Evolutionary conservation across 345 rosid genomes (phyloP).

Genomic region (Populus deltoides): DNA sequence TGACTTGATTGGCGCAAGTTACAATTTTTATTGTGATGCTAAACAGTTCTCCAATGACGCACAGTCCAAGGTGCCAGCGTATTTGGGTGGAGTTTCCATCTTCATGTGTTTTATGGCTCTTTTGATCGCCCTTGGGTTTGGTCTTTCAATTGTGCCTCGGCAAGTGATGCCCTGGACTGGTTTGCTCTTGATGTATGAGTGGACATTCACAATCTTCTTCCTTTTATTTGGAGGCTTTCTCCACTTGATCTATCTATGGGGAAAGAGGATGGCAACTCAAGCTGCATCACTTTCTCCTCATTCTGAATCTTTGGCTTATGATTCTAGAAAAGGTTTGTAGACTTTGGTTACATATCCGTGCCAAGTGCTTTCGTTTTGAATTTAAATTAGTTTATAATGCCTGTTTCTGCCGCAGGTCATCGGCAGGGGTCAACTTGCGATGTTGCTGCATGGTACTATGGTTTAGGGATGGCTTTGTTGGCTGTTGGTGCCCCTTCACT

Average conservation of each 20-base stretch:
- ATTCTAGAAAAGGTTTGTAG: conserved; percentile 68
- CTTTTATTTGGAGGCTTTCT: conserved; percentile 66
- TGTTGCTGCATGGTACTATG: conserved; percentile 54
- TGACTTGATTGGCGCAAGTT: conserved; percentile 4
- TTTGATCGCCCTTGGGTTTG: conserved; percentile 53
- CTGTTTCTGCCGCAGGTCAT: conserved; percentile 50
- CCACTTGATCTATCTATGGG: conserved; percentile 54
- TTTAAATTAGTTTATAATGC: background rate
- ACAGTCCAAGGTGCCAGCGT: conserved; percentile 56
- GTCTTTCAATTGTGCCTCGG: conserved; percentile 65
- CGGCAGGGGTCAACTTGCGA: conserved; percentile 57
- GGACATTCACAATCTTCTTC: conserved; percentile 73
- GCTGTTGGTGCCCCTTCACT: conserved; percentile 62
- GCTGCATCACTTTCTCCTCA: conserved; percentile 39
- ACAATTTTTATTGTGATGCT: conserved; percentile 17
- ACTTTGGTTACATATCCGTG: background rate
- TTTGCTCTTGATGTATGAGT: conserved; percentile 74
- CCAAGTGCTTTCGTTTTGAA: background rate
- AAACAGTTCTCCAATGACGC: conserved; percentile 48
- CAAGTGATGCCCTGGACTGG: conserved; percentile 96
- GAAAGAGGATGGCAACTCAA: conserved; percentile 55
- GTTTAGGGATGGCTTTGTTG: conserved; percentile 69
- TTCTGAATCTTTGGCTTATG: conserved; percentile 47
- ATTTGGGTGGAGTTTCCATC: conserved; percentile 65
- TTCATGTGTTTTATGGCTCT: conserved; percentile 48